Conservation (phyloP, 208 protist genomes). For the Endotrypanum monterogeii region DNA sequence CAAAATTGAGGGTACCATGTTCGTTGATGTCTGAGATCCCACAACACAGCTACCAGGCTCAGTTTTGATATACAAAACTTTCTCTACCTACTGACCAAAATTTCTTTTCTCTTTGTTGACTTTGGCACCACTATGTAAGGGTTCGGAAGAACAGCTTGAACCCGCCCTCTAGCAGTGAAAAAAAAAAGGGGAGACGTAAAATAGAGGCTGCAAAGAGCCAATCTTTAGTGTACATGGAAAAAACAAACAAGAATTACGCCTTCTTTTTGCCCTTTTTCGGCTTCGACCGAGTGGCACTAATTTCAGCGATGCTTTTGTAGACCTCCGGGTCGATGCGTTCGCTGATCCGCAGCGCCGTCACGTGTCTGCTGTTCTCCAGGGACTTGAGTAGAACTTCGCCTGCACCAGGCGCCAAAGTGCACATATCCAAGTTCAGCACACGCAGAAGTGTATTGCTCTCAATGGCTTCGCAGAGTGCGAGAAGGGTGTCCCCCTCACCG, state of each 20-base stretch:
- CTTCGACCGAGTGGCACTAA: slow-evolving; percentile 52
- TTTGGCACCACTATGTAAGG: neutral
- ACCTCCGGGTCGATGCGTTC: slow-evolving; percentile 64
- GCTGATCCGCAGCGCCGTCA: slow-evolving; percentile 52
- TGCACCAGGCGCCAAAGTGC: slow-evolving; percentile 57
- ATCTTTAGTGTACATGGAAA: slow-evolving; percentile 17
- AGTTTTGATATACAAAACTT: neutral
- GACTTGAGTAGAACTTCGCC: slow-evolving; percentile 49
- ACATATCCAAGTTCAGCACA: slow-evolving; percentile 77
- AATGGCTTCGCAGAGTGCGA: slow-evolving; percentile 81
- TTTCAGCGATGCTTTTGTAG: slow-evolving; percentile 69
- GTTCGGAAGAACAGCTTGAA: neutral
- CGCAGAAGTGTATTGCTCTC: slow-evolving; percentile 55
- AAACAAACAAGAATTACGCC: neutral
- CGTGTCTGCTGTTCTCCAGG: slow-evolving; percentile 53
- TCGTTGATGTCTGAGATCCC: neutral
- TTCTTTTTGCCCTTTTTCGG: slow-evolving; percentile 41
- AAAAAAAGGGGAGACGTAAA: slow-evolving; percentile 15
- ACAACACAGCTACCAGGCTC: neutral
- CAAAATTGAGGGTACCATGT: neutral
- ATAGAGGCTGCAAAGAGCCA: neutral
- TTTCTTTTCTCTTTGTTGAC: neutral
- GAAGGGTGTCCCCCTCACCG: slow-evolving; percentile 42
- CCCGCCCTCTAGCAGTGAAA: neutral
- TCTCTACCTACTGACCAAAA: neutral